Conservation (phyloP, 768 basidiomycete genomes). For the Gloeostereum incarnatum region DNA sequence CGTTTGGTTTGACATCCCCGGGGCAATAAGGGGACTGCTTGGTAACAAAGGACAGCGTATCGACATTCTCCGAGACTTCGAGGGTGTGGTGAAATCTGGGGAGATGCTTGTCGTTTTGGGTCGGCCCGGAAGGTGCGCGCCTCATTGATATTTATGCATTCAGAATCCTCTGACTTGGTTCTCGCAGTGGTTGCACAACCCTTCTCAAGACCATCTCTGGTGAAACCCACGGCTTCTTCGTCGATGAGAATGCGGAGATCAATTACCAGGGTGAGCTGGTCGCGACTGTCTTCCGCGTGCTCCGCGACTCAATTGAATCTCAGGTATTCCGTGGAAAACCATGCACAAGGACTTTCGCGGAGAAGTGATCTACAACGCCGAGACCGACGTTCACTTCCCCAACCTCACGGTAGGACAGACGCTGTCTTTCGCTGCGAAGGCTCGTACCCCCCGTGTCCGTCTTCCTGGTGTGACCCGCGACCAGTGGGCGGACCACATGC, state of each 20-base stretch:
- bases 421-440: conserved; percentile 40
- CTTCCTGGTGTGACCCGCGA: conserved; percentile 19
- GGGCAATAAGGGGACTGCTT: conserved; percentile 5
- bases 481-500: conserved; percentile 22
- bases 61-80: conserved; percentile 34
- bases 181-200: conserved; percentile 26
- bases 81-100: conserved; percentile 34
- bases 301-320: conserved; percentile 8
- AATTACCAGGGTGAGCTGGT: conserved; percentile 19
- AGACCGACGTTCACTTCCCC: conserved; percentile 38
- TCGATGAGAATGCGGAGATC: conserved; percentile 29
- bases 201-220: conserved; percentile 42
- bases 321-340: conserved; percentile 32
- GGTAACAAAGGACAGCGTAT: conserved; percentile 14
- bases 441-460: conserved; percentile 28
- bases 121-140: conserved; percentile 22
- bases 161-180: neutral
- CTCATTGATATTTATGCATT: neutral
- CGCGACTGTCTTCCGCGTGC: neutral
- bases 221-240: conserved; percentile 20
- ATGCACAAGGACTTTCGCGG: conserved; percentile 37
- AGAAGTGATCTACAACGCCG: conserved; percentile 30
- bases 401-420: conserved; percentile 39
- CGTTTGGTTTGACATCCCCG: conserved; percentile 12
- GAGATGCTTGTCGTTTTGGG: conserved; percentile 43